Percentiles rank a stretch among this genome's conserved stretches.
These are phyloP conservation scores for Didymella segeticola DNA, from an alignment of 2,329 filamentous ascomycete genomes.

Conservation along the genomic window DNA sequence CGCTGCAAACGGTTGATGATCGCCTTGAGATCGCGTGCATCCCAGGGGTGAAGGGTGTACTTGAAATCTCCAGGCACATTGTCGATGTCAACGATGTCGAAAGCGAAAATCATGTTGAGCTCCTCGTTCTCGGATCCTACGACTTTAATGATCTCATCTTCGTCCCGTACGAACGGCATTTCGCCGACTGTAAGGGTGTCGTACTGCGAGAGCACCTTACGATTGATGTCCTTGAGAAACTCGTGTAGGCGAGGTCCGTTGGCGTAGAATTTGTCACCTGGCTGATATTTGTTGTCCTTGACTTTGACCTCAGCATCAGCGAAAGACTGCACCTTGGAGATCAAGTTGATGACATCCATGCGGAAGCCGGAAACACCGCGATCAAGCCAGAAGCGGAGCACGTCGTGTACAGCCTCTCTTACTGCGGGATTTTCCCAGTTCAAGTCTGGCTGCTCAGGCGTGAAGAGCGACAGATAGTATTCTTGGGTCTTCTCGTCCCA, in stretches of 20 bases:
- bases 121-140: slow-evolving; percentile 56
- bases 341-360: slow-evolving; percentile 50
- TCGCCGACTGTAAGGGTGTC: slow-evolving; percentile 71
- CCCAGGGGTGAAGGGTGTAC: slow-evolving; percentile 42
- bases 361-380: slow-evolving; percentile 64
- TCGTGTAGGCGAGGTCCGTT: slow-evolving; percentile 75
- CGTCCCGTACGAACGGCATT: slow-evolving; percentile 62
- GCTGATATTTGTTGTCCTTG: slow-evolving; percentile 50
- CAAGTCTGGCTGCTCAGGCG: slow-evolving; percentile 77
- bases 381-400: slow-evolving; percentile 81
- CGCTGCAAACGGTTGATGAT: slow-evolving; percentile 45
- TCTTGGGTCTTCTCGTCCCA: slow-evolving; percentile 75
- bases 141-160: slow-evolving; percentile 56
- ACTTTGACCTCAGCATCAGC: slow-evolving; percentile 37
- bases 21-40: slow-evolving; percentile 42
- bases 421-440: slow-evolving; percentile 80
- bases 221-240: slow-evolving; percentile 70
- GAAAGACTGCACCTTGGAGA: slow-evolving; percentile 43
- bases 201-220: slow-evolving; percentile 64
- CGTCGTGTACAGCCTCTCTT: slow-evolving; percentile 71
- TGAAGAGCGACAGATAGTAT: slow-evolving; percentile 80
- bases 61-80: slow-evolving; percentile 48
- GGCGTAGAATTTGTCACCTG: slow-evolving; percentile 62
- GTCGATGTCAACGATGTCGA: slow-evolving; percentile 52
- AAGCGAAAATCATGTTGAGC: slow-evolving; percentile 72